phyloP scores from a whole-genome alignment of 2,329 filamentous ascomycete species.

The Venturia nashicola region DNA sequence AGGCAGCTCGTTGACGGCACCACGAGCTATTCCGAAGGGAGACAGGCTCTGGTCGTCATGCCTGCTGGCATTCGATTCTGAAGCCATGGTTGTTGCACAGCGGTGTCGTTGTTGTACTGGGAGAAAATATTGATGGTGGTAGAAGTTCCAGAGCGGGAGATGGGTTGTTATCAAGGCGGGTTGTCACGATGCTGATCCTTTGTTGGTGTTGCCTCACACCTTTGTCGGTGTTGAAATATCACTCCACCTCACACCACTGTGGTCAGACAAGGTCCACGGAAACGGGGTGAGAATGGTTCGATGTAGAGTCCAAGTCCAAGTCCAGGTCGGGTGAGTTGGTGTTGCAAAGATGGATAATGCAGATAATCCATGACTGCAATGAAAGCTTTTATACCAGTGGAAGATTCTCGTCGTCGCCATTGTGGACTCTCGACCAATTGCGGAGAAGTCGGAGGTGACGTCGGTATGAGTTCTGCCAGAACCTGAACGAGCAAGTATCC shows the following conservation, averaged over 20 bases:
- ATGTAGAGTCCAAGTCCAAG: too few relatives aligned
- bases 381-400: not conserved
- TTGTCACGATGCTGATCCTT: not conserved
- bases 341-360: not conserved
- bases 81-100: not conserved
- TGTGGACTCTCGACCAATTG: not conserved
- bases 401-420: not conserved
- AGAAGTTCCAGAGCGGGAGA: not conserved
- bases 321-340: not conserved
- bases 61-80: conserved; percentile 2
- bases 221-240: not conserved
- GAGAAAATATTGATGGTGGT: not conserved
- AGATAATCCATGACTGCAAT: too few relatives aligned
- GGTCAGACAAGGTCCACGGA: not conserved
- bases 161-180: not conserved
- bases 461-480: not conserved
- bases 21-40: conserved; percentile 9
- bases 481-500: not conserved
- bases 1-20: conserved; percentile 8
- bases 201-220: not conserved
- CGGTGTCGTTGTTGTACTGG: not conserved
- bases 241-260: not conserved
- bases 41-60: conserved; percentile 6
- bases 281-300: not conserved
- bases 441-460: not conserved